Conservation (phyloP, 352 stramenopile species). For the Globisporangium megalacanthum region DNA sequence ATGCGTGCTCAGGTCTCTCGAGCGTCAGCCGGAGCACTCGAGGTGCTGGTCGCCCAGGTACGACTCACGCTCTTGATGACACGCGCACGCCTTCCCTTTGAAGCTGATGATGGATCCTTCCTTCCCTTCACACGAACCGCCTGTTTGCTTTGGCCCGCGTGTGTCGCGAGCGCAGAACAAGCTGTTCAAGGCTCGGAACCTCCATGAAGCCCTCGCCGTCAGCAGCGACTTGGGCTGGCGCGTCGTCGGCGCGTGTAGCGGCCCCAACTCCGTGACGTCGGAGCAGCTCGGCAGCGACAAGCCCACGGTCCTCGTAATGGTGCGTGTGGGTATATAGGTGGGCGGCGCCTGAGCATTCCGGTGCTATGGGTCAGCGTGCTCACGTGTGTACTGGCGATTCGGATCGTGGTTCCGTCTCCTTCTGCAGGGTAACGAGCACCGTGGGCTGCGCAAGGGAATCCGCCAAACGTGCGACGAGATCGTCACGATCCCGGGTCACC, state of each 20-base stretch:
- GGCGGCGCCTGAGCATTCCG: too few relatives aligned
- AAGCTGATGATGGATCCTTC: too few relatives aligned
- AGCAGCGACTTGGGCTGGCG: constrained; percentile 66
- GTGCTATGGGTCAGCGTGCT: not conserved
- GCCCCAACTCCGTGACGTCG: constrained; percentile 61
- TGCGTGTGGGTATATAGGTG: constrained; percentile 13
- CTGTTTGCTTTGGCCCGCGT: not conserved
- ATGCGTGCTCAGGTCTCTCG: constrained; percentile 34
- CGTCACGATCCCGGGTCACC: constrained; percentile 60
- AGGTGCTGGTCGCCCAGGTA: constrained; percentile 76
- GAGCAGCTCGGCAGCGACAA: constrained; percentile 37
- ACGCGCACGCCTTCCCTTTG: not conserved
- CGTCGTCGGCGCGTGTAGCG: constrained; percentile 64
- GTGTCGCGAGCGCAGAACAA: constrained; percentile 29
- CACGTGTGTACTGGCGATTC: not conserved
- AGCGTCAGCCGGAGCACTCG: constrained; percentile 65
- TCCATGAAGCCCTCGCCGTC: constrained; percentile 63
- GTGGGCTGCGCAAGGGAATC: constrained; percentile 66
- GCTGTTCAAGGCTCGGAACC: constrained; percentile 57
- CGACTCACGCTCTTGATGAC: not conserved
- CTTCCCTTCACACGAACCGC: too few relatives aligned
- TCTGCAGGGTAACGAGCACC: constrained; percentile 71
- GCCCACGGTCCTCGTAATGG: constrained; percentile 81
- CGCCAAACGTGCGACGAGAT: constrained; percentile 69
- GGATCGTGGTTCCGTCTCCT: not conserved